Conservation (phyloP, 257 asterid species). For the Jacaranda copaia region DNA sequence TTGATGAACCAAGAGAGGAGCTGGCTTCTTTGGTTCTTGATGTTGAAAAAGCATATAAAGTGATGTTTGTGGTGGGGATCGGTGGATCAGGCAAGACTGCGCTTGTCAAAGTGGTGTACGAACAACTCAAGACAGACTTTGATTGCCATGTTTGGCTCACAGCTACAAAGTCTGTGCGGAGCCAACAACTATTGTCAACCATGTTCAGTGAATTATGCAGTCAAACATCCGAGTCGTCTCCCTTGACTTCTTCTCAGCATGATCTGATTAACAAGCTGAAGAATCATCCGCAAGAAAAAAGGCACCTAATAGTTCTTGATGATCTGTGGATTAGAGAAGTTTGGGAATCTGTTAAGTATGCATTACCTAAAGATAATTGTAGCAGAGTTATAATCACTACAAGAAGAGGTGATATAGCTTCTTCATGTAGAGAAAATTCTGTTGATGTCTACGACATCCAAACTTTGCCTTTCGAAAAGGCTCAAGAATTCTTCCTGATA, state of each 20-base stretch:
- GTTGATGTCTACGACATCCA: conserved; percentile 2
- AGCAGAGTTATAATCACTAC: conserved; percentile 43
- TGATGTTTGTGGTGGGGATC: conserved; percentile 33
- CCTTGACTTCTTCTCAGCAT: not conserved
- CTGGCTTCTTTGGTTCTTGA: conserved; percentile 26
- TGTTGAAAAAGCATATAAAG: not conserved
- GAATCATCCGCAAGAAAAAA: conserved; percentile 1
- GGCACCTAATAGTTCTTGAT: conserved; percentile 41
- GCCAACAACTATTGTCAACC: not conserved
- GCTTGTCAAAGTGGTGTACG: conserved; percentile 28
- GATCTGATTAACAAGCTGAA: not conserved
- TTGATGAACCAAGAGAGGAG: conserved; percentile 13
- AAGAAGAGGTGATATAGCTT: conserved; percentile 36
- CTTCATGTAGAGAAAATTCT: not conserved
- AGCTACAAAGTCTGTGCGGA: conserved; percentile 5
- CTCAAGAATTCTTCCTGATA: conserved; percentile 23
- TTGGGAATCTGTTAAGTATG: conserved; percentile 24
- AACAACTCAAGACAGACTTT: conserved; percentile 24
- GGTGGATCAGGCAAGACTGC: conserved; percentile 42
- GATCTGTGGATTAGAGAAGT: conserved; percentile 30
- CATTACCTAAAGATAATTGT: conserved; percentile 7
- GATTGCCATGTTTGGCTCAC: conserved; percentile 36
- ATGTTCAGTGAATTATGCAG: conserved; percentile 4
- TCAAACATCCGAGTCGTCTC: not conserved
- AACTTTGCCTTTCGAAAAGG: conserved; percentile 25